Conservation (phyloP, 2,329 filamentous ascomycete species). For the Beauveria brongniartii region DNA sequence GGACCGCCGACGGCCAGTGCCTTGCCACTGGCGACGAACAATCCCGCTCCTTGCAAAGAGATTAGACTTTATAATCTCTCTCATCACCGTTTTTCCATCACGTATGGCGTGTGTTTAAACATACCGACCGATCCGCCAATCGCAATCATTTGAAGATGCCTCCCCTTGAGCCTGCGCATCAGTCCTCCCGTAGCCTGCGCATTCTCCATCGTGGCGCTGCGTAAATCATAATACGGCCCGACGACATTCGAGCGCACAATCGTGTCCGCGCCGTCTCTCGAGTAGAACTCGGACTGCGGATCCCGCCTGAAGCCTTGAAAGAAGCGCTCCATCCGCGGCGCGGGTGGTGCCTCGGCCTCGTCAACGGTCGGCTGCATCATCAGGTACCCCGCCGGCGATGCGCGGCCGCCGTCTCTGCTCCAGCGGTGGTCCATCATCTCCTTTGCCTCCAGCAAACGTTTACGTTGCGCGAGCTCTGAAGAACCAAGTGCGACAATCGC, state of each 20-base stretch:
- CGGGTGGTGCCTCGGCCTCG: neutral
- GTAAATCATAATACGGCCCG: slow-evolving; percentile 9
- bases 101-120: neutral
- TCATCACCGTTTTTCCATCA: neutral
- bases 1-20: slow-evolving; percentile 62
- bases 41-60: slow-evolving; percentile 42
- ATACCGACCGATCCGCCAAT: slow-evolving; percentile 75
- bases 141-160: slow-evolving; percentile 88
- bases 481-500: neutral
- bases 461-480: neutral
- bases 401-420: neutral
- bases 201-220: slow-evolving; percentile 6
- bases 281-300: slow-evolving; percentile 6
- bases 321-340: slow-evolving; percentile 4
- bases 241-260: neutral
- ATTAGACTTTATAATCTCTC: neutral
- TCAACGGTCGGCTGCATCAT: neutral
- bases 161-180: slow-evolving; percentile 47
- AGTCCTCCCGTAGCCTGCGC: slow-evolving; percentile 4
- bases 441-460: neutral
- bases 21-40: slow-evolving; percentile 69
- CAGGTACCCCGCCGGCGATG: neutral
- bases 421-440: neutral
- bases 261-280: neutral
- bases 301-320: slow-evolving; percentile 8